These are phyloP conservation scores for Trametes pubescens DNA, from an alignment of 1,284 basidiomycete species.

Conservation along the genomic window DNA sequence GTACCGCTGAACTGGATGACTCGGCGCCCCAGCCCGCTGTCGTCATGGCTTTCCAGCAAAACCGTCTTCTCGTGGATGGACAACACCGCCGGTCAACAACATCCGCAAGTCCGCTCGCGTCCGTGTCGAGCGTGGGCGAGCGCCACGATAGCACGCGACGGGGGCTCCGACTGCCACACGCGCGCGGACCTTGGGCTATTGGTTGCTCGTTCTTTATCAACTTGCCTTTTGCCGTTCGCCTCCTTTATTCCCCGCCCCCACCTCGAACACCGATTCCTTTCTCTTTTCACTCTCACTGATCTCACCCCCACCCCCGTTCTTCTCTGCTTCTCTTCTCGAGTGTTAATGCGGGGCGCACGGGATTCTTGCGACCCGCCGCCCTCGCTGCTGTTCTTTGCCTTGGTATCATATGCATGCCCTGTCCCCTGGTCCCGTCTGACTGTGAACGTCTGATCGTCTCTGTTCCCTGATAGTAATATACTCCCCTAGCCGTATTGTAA, in stretches of 20 bases:
- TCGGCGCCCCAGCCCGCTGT: constrained; percentile 1
- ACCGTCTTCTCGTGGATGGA: constrained; percentile 18
- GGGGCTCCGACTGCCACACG: constrained; percentile 20
- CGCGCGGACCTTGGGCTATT: constrained; percentile 62
- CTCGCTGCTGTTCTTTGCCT: constrained; percentile 19
- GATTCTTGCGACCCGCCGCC: constrained; percentile 5
- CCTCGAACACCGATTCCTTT: constrained; percentile 18
- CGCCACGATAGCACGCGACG: constrained; percentile 18
- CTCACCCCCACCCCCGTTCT: constrained; percentile 1
- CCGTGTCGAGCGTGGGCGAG: constrained; percentile 21
- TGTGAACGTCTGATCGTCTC: constrained; percentile 11
- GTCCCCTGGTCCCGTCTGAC: constrained; percentile 12
- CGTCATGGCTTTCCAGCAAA: constrained; percentile 17
- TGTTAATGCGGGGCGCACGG: constrained; percentile 16
- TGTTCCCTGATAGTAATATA: too few species aligned
- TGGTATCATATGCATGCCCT: constrained; percentile 26
- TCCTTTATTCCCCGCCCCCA: constrained; percentile 13
- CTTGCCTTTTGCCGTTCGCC: constrained; percentile 39
- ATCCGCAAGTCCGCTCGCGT: not conserved
- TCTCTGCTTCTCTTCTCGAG: constrained; percentile 6
- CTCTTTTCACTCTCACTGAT: constrained; percentile 7
- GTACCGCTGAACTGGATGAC: constrained; percentile 9
- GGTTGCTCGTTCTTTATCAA: constrained; percentile 64
- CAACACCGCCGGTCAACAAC: constrained; percentile 4
- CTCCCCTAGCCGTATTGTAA: too few species aligned